Percentiles rank a stretch among this genome's conserved stretches.
phyloP scores from a whole-genome alignment of 73 alveolate species.

The Tetrahymena malaccensis region DNA sequence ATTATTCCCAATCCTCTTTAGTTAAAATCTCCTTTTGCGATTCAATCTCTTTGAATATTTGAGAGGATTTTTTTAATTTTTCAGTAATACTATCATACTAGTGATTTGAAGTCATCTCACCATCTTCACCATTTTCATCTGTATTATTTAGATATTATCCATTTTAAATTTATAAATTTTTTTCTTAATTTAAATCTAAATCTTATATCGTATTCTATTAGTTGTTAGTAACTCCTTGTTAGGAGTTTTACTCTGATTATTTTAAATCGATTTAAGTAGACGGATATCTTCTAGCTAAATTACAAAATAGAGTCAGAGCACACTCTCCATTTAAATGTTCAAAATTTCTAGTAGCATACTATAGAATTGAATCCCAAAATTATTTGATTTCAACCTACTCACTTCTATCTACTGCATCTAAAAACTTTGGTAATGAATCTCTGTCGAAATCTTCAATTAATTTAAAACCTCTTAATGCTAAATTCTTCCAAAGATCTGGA shows the following conservation, averaged over 20 bases:
- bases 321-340: background rate
- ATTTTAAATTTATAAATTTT: background rate
- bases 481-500: background rate
- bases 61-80: background rate
- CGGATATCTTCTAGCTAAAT: background rate
- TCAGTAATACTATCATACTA: background rate
- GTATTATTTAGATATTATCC: background rate
- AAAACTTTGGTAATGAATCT: background rate
- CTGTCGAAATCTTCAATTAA: background rate
- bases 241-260: background rate
- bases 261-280: background rate
- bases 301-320: background rate
- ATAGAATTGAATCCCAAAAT: background rate
- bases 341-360: background rate
- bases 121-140: background rate
- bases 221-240: background rate
- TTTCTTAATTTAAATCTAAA: background rate
- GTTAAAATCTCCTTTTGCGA: background rate
- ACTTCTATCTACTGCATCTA: background rate
- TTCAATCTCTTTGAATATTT: background rate
- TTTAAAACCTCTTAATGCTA: background rate
- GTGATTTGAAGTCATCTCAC: background rate
- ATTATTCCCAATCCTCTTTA: background rate
- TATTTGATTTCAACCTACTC: background rate
- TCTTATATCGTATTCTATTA: background rate